phyloP scores from a whole-genome alignment of 2,329 filamentous ascomycete species.

The Calonectria pseudoreteaudii region DNA sequence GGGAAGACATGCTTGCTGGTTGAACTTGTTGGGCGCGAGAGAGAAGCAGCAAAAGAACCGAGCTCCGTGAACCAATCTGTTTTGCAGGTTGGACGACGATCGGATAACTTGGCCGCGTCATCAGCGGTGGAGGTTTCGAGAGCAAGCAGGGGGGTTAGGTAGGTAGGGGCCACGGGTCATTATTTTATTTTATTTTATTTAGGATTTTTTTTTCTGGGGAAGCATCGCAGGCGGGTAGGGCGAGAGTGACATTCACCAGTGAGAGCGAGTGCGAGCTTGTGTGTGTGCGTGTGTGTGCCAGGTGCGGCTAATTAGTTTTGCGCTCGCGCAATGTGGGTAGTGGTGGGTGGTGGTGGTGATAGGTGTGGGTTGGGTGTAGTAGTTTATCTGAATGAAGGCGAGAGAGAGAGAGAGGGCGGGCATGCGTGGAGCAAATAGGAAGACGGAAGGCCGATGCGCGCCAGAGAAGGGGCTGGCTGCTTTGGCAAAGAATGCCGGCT shows the following conservation, averaged over 20 bases:
- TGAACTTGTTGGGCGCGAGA: not conserved
- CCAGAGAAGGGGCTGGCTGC: not conserved
- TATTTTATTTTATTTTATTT: not conserved
- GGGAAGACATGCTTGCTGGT: not conserved
- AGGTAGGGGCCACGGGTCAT: not conserved
- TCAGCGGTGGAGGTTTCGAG: constrained; percentile 3
- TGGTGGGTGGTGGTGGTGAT: not conserved
- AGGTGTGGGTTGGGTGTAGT: not conserved
- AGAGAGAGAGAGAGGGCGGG: no score
- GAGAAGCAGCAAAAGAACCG: constrained; percentile 5
- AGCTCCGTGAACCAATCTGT: constrained; percentile 6
- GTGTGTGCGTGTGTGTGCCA: not conserved
- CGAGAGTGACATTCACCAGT: not conserved
- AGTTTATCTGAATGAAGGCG: not conserved
- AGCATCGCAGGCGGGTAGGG: not conserved
- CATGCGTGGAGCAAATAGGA: not conserved
- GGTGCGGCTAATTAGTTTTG: not conserved
- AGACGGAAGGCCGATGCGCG: not conserved
- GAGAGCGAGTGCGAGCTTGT: not conserved
- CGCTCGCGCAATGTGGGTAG: not conserved
- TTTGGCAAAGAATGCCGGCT: not conserved
- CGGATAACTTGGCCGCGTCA: constrained; percentile 17
- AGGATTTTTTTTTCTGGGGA: not conserved
- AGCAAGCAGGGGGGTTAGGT: not conserved
- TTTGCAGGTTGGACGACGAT: constrained; percentile 8